A percentile compares a stretch with the other conserved stretches of the same genome.
Evolutionary conservation across 169 alveolate species (phyloP).

Genomic region (Plasmodium falciparum): DNA sequence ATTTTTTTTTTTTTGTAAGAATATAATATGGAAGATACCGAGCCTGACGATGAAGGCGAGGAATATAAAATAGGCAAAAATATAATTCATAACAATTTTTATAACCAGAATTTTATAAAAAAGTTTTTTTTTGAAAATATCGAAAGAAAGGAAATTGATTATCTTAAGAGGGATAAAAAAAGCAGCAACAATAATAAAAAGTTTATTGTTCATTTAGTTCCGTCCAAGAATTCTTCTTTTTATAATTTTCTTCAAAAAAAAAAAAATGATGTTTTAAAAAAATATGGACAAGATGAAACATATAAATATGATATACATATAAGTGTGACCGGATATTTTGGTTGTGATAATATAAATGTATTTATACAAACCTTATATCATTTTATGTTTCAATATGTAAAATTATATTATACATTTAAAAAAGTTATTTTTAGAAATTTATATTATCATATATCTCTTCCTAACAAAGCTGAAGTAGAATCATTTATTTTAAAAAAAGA

Average conservation of each 20-base stretch:
- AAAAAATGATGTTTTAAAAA: conserved; percentile 43
- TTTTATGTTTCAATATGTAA: conserved; percentile 44
- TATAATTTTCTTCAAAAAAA: conserved; percentile 37
- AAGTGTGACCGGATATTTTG: conserved; percentile 65
- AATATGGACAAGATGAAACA: conserved; percentile 58
- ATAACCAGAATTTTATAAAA: conserved; percentile 20
- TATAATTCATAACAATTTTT: conserved; percentile 46
- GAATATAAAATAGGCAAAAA: conserved; percentile 37
- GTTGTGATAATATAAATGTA: conserved; percentile 33
- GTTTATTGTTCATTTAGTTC: conserved; percentile 56
- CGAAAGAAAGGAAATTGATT: not conserved
- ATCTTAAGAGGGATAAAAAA: not conserved
- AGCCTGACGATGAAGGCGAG: conserved; percentile 31
- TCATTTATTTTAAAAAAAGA: not conserved
- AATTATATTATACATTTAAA: conserved; percentile 28
- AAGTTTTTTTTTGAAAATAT: conserved; percentile 8
- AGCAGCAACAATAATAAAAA: conserved; percentile 13
- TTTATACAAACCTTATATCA: conserved; percentile 33
- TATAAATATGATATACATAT: conserved; percentile 71
- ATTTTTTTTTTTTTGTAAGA: no score
- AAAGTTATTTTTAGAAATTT: conserved; percentile 9
- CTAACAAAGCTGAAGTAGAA: not conserved
- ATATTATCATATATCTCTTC: conserved; percentile 21
- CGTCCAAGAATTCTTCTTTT: conserved; percentile 46
- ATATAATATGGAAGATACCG: conserved; percentile 20